A percentile compares a stretch with the other conserved stretches of the same genome.
These are phyloP conservation scores for barrel medic (Medicago truncatula) DNA, from an alignment of 306 rosid species.

Conservation along the genomic window MtrunA17r5.0-ANR NC_053045.1:37911001-37911500, in stretches of 20 bases:
- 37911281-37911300: constrained; percentile 58
- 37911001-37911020: constrained; percentile 29
- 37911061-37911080: constrained; percentile 65
- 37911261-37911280: constrained; percentile 67
- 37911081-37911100: constrained; percentile 78
- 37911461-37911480: no score
- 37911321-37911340: neutral
- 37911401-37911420: neutral
- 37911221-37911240: constrained; percentile 60
- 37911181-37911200: constrained; percentile 74
- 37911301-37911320: constrained; percentile 13
- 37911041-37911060: constrained; percentile 70
- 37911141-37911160: constrained; percentile 64
- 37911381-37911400: neutral
- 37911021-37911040: constrained; percentile 73
- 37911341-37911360: no score
- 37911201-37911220: constrained; percentile 58
- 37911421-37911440: no score
- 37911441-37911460: no score
- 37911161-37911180: constrained; percentile 69
- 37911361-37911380: neutral
- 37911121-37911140: constrained; percentile 51
- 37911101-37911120: constrained; percentile 71
- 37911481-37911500: no score
- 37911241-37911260: constrained; percentile 62